These are phyloP conservation scores for Paramecium octaurelia DNA, from an alignment of 73 alveolate species.

Conservation along the genomic window DNA sequence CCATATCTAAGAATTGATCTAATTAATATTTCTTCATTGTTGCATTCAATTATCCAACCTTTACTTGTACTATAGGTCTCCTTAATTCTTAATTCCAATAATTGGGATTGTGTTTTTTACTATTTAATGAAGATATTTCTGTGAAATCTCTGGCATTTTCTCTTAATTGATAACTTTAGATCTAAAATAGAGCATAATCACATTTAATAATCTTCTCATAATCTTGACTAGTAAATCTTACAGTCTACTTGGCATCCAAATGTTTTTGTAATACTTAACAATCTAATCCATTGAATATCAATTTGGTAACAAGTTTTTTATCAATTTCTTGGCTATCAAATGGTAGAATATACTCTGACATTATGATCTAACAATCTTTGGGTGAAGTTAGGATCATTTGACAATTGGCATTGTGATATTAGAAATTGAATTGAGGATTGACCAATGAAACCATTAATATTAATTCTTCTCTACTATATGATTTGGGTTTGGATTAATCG, in stretches of 20 bases:
- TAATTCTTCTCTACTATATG: conserved; percentile 20
- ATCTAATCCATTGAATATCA: conserved; percentile 37
- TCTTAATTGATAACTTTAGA: not conserved
- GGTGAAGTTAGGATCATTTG: conserved; percentile 30
- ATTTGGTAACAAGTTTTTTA: not conserved
- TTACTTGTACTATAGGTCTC: conserved; percentile 33
- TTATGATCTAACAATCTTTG: conserved; percentile 16
- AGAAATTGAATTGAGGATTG: conserved; percentile 20
- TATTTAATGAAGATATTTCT: not conserved
- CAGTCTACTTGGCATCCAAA: not conserved
- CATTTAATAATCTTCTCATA: not conserved
- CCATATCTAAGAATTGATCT: conserved; percentile 31
- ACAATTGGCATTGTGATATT: conserved; percentile 14
- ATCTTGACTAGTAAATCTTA: not conserved
- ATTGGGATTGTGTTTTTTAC: not conserved
- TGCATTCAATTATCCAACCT: conserved; percentile 12
- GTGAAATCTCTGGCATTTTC: not conserved
- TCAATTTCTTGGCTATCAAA: conserved; percentile 23
- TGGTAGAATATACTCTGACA: conserved; percentile 28
- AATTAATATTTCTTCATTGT: not conserved
- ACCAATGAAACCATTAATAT: conserved; percentile 15
- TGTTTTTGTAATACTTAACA: not conserved
- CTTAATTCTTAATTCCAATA: conserved; percentile 50
- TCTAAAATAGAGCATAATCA: conserved; percentile 37
- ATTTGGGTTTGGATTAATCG: not conserved